Percentiles rank a stretch among this genome's conserved stretches.
phyloP scores from a whole-genome alignment of 139 green algal species.

The Tetradesmus obliquus region DNA sequence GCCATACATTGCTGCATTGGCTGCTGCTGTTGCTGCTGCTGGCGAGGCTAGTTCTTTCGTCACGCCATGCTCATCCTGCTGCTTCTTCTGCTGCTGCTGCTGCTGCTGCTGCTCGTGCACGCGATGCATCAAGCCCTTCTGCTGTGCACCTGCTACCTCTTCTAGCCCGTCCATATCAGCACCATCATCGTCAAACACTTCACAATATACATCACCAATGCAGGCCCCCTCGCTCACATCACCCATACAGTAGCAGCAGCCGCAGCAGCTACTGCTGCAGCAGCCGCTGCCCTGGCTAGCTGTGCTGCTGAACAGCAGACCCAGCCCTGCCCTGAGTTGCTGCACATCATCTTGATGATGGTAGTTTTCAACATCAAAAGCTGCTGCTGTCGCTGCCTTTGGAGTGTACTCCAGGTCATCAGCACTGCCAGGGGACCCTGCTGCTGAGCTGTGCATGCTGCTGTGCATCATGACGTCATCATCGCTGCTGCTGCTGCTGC shows the following conservation, averaged over 20 bases:
- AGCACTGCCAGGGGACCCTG: not conserved
- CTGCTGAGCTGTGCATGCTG: not conserved
- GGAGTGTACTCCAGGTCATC: not conserved
- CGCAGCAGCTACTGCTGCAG: not conserved
- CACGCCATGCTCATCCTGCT: not conserved
- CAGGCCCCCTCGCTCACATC: not conserved
- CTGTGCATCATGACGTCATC: not conserved
- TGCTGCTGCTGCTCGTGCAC: not conserved
- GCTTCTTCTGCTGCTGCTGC: too few relatives aligned
- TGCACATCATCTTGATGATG: not conserved
- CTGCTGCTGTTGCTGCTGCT: not conserved
- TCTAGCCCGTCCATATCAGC: not conserved
- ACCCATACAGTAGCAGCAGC: not conserved
- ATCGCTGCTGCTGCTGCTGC: slow-evolving; percentile 13
- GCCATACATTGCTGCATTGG: not conserved
- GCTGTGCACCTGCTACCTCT: not conserved
- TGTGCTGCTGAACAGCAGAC: not conserved
- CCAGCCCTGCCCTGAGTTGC: not conserved
- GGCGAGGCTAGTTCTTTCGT: not conserved
- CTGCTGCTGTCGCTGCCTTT: not conserved
- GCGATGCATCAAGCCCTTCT: not conserved
- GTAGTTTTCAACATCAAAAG: not conserved
- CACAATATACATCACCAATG: not conserved
- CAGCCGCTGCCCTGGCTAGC: not conserved
- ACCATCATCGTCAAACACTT: not conserved